A percentile compares a stretch with the other conserved stretches of the same genome.
Evolutionary conservation across 169 alveolate species (phyloP).

Genomic region (Plasmodium gonderi): DNA sequence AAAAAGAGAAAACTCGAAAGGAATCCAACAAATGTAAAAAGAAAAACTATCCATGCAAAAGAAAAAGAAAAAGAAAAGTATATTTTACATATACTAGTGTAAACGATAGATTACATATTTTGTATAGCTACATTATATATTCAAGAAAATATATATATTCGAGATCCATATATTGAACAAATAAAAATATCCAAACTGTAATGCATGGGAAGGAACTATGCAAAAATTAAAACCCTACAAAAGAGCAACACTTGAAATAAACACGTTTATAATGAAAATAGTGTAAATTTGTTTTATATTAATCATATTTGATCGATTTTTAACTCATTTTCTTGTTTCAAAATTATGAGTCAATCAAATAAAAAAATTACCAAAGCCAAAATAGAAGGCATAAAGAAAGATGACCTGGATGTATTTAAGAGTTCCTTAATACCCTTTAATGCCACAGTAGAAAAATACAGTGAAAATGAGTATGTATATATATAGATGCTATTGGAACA

Average conservation of each 20-base stretch:
- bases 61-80: no score
- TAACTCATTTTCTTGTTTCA: background rate
- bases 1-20: no score
- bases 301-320: background rate
- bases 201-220: background rate
- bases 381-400: conserved; percentile 34
- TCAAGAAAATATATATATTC: no score
- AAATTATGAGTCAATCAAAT: conserved; percentile 66
- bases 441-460: conserved; percentile 44
- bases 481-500: background rate
- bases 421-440: conserved; percentile 47
- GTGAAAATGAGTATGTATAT: conserved; percentile 26
- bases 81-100: no score
- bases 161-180: no score
- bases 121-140: no score
- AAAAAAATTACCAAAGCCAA: conserved; percentile 48
- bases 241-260: background rate
- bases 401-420: conserved; percentile 44
- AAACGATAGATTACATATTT: no score
- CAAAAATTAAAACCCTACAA: background rate
- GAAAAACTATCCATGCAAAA: no score
- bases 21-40: no score
- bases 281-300: background rate
- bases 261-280: conserved; percentile 6
- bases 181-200: no score